These are phyloP conservation scores for Lichtheimia corymbifera DNA, from an alignment of 371 early-diverging fungal genomes.

Conservation along the genomic window DNA sequence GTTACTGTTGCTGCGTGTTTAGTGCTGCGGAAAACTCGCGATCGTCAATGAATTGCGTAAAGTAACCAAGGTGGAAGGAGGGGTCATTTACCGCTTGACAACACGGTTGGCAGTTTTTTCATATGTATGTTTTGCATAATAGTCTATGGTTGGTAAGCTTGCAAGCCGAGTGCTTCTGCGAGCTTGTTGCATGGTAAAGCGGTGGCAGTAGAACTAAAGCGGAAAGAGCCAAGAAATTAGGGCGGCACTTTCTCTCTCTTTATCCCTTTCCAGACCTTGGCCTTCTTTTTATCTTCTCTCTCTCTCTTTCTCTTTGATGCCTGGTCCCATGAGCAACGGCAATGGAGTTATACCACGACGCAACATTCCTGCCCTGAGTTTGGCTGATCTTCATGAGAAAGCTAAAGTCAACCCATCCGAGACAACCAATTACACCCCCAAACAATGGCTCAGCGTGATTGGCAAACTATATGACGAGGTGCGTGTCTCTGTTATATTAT, in stretches of 20 bases:
- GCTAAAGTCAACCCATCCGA: conserved; percentile 10
- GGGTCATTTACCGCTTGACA: neutral
- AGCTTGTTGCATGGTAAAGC: conserved; percentile 1
- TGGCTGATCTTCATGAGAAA: conserved; percentile 1
- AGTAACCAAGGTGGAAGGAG: neutral
- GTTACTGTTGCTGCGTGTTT: neutral
- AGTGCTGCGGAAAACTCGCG: neutral
- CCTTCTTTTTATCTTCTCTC: neutral
- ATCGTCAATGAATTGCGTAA: neutral
- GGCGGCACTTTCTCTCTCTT: neutral
- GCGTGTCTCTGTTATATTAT: neutral
- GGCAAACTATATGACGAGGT: conserved; percentile 21
- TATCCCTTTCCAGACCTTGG: neutral
- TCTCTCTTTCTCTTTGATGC: too few species aligned
- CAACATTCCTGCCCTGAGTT: too few species aligned
- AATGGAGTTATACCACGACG: too few species aligned
- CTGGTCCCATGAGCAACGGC: too few species aligned
- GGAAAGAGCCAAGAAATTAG: neutral
- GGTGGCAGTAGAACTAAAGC: neutral
- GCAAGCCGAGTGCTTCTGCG: neutral
- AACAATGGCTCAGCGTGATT: conserved; percentile 15
- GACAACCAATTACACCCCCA: conserved; percentile 17
- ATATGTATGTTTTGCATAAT: neutral
- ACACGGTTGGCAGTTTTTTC: too few species aligned
- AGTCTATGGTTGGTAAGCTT: neutral